Base-by-base conservation (phyloP, 2,329 filamentous ascomycete species). In the Fusarium incarnatum region DNA sequence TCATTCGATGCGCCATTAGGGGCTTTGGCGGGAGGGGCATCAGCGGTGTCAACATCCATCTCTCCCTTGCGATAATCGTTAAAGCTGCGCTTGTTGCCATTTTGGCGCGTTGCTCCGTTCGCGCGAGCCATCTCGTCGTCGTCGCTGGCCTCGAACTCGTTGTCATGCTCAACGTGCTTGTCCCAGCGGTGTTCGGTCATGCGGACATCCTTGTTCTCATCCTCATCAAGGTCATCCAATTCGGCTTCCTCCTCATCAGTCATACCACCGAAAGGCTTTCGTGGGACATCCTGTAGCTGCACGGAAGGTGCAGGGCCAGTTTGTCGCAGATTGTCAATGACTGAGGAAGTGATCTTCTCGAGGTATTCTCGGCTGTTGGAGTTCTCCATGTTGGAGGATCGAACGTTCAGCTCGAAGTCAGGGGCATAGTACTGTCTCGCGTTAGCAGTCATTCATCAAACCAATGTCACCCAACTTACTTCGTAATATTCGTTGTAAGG, bases 401-500 rank as follows among this genome's bases (percentile, higher is more conserved):
- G 90, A 2, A 97, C 96, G 79, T 98, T 96, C 9, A 99, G 87
- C 67, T 94, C 91, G 75, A 95, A 97, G 74, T 97, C 94, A 9
- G 92, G 92, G 16, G 92, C 93, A 79, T 98, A 99, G 77, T 97
- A 97, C 86, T 96, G 83, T 5, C 22, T 10, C n/a, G 12, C 11
- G 56, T 80, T 64, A 79, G 76, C 45, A 37, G 13, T 22, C 23
- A 22, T 16, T n/a, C 42, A 27, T 50, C n/a, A 25, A 42, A 45
- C 12, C 15, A 16, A 6, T 25, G n/a, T 12, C 8, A 12, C 3
- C 81, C 76, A 79, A 75, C 84, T 78, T 81, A 90, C 89, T 78
- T 91, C 88, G 78, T 98, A 98, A 80, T 98, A 98, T 83, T 98
- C 95, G 70, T 97, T 98, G 80, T 94, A 98, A 1, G 95, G 95